phyloP scores from a whole-genome alignment of 2,329 filamentous ascomycete genomes.

The Trichophyton mentagrophytes region DNA sequence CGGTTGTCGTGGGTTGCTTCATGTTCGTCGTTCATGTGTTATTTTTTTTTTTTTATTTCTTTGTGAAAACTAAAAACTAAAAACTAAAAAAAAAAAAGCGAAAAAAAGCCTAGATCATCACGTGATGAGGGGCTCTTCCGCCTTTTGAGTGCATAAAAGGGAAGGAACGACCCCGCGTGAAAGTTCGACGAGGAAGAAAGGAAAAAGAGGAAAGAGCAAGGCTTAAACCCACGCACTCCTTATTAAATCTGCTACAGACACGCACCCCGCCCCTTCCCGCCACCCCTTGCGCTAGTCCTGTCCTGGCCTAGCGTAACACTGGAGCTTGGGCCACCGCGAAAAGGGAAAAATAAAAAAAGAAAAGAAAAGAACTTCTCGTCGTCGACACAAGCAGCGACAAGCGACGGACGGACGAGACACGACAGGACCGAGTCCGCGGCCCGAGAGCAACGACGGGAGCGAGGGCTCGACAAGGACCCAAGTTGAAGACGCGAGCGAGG shows the following conservation, averaged over 20 bases:
- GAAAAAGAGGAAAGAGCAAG: background rate
- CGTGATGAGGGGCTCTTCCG: background rate
- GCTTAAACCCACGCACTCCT: background rate
- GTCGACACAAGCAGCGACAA: background rate
- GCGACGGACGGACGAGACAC: background rate
- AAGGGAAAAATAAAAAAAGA: background rate
- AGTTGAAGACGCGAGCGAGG: background rate
- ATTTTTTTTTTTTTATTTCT: background rate
- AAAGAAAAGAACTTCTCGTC: background rate
- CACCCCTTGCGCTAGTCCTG: background rate
- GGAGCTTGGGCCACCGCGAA: conserved; percentile 3
- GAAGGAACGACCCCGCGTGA: background rate
- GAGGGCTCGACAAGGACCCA: background rate
- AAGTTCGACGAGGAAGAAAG: background rate
- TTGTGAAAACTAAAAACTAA: background rate
- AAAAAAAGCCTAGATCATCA: background rate
- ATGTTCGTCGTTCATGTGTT: too few relatives aligned
- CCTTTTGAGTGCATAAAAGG: background rate
- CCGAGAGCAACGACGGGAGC: background rate
- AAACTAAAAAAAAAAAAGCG: background rate
- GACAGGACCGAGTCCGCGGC: too few relatives aligned
- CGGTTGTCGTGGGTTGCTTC: too few relatives aligned
- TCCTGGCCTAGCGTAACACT: background rate
- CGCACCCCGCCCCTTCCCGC: background rate
- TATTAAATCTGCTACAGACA: background rate